A percentile compares a stretch with the other conserved stretches of the same genome.
phyloP scores from a whole-genome alignment of 768 basidiomycete genomes.

The Mycena metata region DNA sequence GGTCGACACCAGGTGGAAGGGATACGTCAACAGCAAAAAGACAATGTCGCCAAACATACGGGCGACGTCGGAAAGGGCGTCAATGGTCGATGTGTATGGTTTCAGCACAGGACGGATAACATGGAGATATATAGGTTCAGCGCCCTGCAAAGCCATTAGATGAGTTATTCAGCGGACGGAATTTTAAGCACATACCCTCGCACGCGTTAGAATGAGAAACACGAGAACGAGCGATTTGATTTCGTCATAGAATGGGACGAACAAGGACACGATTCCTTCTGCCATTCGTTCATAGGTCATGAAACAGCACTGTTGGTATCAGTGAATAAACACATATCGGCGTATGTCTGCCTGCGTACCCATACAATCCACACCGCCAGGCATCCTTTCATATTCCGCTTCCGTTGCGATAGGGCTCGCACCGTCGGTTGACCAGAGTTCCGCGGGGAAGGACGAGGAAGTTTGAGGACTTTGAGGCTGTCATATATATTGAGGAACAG shows the following conservation, averaged over 20 bases:
- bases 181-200: constrained; percentile 66
- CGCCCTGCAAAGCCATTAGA: constrained; percentile 66
- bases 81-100: constrained; percentile 78
- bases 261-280: constrained; percentile 75
- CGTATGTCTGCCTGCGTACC: constrained; percentile 59
- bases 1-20: constrained; percentile 50
- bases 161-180: neutral
- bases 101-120: constrained; percentile 83
- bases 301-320: constrained; percentile 68
- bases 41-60: constrained; percentile 77
- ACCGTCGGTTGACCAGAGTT: constrained; percentile 74
- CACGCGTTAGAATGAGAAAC: constrained; percentile 82
- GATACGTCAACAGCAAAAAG: constrained; percentile 56
- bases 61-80: constrained; percentile 71
- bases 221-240: constrained; percentile 80
- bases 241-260: constrained; percentile 89
- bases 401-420: constrained; percentile 79
- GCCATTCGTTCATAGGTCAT: constrained; percentile 74
- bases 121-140: constrained; percentile 88
- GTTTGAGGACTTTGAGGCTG: constrained; percentile 86
- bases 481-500: constrained; percentile 87
- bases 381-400: constrained; percentile 88
- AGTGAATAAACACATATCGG: constrained; percentile 26
- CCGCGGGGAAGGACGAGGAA: constrained; percentile 66
- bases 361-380: constrained; percentile 89